Evolutionary conservation across 768 basidiomycete species (phyloP).

Genomic region (Pulveroboletus frians): DNA sequence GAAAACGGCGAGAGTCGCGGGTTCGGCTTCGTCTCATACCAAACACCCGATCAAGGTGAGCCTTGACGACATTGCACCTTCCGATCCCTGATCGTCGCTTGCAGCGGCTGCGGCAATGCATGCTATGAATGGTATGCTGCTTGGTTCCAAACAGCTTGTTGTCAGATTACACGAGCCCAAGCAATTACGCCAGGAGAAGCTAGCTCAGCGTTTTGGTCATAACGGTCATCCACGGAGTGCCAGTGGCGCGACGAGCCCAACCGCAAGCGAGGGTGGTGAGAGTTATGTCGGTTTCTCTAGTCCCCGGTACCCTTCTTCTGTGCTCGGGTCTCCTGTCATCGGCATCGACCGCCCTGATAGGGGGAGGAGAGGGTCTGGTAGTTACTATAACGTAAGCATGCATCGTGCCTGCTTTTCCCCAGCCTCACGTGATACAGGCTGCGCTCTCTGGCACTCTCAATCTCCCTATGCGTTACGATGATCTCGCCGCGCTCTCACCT

Average conservation of each 20-base stretch:
- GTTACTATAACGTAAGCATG: constrained; percentile 71
- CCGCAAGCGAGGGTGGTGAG: constrained; percentile 77
- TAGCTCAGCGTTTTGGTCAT: constrained; percentile 75
- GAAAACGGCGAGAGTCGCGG: constrained; percentile 77
- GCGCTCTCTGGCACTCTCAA: constrained; percentile 76
- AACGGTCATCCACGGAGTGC: constrained; percentile 77
- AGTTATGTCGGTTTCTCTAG: constrained; percentile 70
- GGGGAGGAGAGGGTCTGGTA: constrained; percentile 74
- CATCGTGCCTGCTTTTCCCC: background rate
- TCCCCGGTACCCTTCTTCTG: constrained; percentile 50
- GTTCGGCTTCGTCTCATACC: constrained; percentile 89
- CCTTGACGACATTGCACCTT: background rate
- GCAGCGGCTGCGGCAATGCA: constrained; percentile 69
- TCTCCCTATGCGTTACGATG: constrained; percentile 83
- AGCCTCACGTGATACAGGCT: constrained; percentile 43
- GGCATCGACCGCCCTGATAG: constrained; percentile 56
- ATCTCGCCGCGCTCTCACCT: constrained; percentile 74
- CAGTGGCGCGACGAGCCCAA: constrained; percentile 82
- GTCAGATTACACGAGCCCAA: constrained; percentile 90
- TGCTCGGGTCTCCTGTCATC: constrained; percentile 53
- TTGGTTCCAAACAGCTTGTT: constrained; percentile 75
- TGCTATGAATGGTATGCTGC: constrained; percentile 69
- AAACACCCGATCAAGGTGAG: constrained; percentile 76
- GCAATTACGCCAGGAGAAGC: constrained; percentile 83
- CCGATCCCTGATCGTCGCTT: constrained; percentile 4